phyloP scores from a whole-genome alignment of 2,329 filamentous ascomycete genomes.

The Dactylellina drechsleri region DNA sequence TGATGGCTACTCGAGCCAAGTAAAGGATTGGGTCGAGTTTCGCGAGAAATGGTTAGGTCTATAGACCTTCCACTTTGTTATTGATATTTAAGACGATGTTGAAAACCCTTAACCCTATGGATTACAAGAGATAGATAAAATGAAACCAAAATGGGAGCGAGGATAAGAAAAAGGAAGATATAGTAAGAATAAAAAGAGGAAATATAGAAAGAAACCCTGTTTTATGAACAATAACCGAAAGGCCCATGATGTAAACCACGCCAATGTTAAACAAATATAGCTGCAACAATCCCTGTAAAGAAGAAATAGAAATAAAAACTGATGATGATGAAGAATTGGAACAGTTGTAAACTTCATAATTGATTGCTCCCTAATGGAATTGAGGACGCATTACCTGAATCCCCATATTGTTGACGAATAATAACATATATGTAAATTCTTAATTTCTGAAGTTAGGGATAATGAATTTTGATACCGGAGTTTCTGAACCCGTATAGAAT shows the following conservation, averaged over 20 bases:
- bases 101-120: constrained; percentile 12
- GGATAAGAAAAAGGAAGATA: background rate
- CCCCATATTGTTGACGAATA: too few species aligned
- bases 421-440: too few species aligned
- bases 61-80: background rate
- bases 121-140: constrained; percentile 5
- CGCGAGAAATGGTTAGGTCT: background rate
- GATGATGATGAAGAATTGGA: background rate
- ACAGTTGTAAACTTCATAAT: background rate
- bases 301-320: background rate
- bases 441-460: too few species aligned
- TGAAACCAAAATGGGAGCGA: background rate
- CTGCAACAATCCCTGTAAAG: constrained; percentile 20
- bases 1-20: background rate
- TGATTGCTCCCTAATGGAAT: too few species aligned
- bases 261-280: constrained; percentile 11
- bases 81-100: background rate
- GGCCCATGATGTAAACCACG: constrained; percentile 21
- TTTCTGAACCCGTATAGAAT: background rate
- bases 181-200: background rate
- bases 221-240: background rate
- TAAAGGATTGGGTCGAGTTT: background rate
- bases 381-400: too few species aligned
- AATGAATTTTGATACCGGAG: too few species aligned
- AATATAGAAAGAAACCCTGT: constrained; percentile 3